phyloP scores from a whole-genome alignment of 768 basidiomycete genomes.

The Psilocybe cubensis region DNA sequence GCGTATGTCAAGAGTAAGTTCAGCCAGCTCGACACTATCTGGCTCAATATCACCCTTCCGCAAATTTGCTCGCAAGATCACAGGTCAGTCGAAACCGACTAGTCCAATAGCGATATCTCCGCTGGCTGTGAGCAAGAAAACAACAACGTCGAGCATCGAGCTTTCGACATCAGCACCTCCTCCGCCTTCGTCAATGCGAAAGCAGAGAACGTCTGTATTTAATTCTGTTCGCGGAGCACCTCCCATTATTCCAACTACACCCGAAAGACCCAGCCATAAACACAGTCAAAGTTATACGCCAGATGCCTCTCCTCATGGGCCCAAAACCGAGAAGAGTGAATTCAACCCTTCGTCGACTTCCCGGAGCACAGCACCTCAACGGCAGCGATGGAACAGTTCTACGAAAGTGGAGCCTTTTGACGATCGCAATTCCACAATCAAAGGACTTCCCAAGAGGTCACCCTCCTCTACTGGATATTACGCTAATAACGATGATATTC shows the following conservation, averaged over 20 bases:
- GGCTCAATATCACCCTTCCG: slow-evolving; percentile 82
- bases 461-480: slow-evolving; percentile 51
- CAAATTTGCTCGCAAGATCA: slow-evolving; percentile 75
- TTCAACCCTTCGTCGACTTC: slow-evolving; percentile 37
- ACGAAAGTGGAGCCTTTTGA: slow-evolving; percentile 66
- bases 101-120: slow-evolving; percentile 46
- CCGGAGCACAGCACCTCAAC: slow-evolving; percentile 37
- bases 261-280: slow-evolving; percentile 65
- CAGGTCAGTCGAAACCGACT: slow-evolving; percentile 42
- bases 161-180: slow-evolving; percentile 29
- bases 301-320: slow-evolving; percentile 59
- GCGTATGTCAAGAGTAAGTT: slow-evolving; percentile 46
- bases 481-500: slow-evolving; percentile 36
- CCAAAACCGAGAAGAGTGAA: slow-evolving; percentile 37
- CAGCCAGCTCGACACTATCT: slow-evolving; percentile 57
- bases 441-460: slow-evolving; percentile 55
- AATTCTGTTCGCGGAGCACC: slow-evolving; percentile 46
- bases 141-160: slow-evolving; percentile 53
- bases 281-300: slow-evolving; percentile 75
- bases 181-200: slow-evolving; percentile 37
- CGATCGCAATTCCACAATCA: slow-evolving; percentile 43
- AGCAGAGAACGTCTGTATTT: slow-evolving; percentile 70
- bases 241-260: slow-evolving; percentile 51
- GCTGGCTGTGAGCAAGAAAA: slow-evolving; percentile 48
- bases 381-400: slow-evolving; percentile 80